Evolutionary conservation across 1,284 basidiomycete species (phyloP).

Genomic region (Ceratobasidium papillatum): DNA sequence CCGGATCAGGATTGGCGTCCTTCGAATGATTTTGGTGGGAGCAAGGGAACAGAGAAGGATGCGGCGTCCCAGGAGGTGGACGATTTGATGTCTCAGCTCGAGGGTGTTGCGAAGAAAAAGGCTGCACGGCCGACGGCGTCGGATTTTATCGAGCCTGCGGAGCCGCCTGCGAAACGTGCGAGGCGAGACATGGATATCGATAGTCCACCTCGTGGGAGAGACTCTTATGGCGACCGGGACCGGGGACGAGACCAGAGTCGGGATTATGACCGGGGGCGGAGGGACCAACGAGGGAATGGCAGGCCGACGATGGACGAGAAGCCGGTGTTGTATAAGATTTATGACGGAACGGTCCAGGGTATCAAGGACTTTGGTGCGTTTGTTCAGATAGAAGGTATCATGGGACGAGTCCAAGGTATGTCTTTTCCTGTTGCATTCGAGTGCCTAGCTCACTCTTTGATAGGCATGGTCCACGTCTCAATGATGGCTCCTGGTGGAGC

Average conservation of each 20-base stretch:
- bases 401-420: slow-evolving; percentile 87
- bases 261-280: slow-evolving; percentile 51
- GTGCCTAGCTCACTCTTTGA: slow-evolving; percentile 20
- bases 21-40: slow-evolving; percentile 56
- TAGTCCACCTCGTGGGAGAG: slow-evolving; percentile 59
- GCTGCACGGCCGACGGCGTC: slow-evolving; percentile 55
- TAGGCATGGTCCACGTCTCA: slow-evolving; percentile 96
- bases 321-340: slow-evolving; percentile 94
- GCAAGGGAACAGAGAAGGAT: slow-evolving; percentile 63
- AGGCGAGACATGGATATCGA: slow-evolving; percentile 59
- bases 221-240: slow-evolving; percentile 43
- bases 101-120: slow-evolving; percentile 68
- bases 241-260: slow-evolving; percentile 52
- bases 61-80: slow-evolving; percentile 82
- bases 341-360: slow-evolving; percentile 84
- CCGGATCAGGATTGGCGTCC: slow-evolving; percentile 72
- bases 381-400: slow-evolving; percentile 86
- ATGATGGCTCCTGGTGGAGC: slow-evolving; percentile 81
- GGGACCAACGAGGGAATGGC: slow-evolving; percentile 45
- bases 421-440: slow-evolving; percentile 41
- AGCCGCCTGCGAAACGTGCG: slow-evolving; percentile 65
- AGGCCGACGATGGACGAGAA: slow-evolving; percentile 72
- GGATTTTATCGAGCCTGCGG: slow-evolving; percentile 58
- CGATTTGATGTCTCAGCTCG: slow-evolving; percentile 83
- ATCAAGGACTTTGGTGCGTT: slow-evolving; percentile 97